phyloP scores from a whole-genome alignment of 2,329 filamentous ascomycete genomes.

The Davidsoniella australis region DNA sequence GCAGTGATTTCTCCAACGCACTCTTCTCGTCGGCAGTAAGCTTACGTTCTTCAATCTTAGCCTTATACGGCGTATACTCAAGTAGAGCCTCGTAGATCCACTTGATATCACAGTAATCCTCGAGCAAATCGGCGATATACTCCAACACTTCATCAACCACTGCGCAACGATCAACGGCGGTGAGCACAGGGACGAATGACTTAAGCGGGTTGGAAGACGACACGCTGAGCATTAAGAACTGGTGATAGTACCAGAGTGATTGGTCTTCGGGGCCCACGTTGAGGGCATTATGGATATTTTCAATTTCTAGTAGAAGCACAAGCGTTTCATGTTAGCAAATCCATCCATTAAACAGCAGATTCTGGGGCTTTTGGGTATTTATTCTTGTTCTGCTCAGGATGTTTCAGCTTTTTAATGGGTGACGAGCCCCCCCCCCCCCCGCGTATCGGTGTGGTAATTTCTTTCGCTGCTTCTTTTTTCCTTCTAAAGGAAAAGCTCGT shows the following conservation, averaged over 20 bases:
- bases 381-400: not conserved
- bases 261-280: constrained; percentile 89
- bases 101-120: constrained; percentile 46
- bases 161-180: constrained; percentile 38
- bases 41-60: constrained; percentile 30
- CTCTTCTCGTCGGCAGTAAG: constrained; percentile 24
- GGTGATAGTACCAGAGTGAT: constrained; percentile 93
- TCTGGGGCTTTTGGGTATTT: not conserved
- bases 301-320: constrained; percentile 40
- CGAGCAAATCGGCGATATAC: constrained; percentile 49
- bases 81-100: constrained; percentile 82
- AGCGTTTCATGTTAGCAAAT: not conserved
- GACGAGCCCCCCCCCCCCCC: too few species aligned
- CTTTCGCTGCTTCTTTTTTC: too few species aligned
- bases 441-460: too few species aligned
- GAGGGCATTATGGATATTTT: constrained; percentile 57
- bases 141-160: constrained; percentile 57
- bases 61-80: constrained; percentile 49
- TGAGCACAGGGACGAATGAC: constrained; percentile 49
- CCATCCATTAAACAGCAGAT: too few species aligned
- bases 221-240: constrained; percentile 62
- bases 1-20: constrained; percentile 41
- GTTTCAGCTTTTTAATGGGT: not conserved
- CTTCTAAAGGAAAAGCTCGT: too few species aligned
- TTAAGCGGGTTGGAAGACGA: constrained; percentile 30